Conservation (phyloP, 768 basidiomycete species). For the Pholiota molesta region DNA sequence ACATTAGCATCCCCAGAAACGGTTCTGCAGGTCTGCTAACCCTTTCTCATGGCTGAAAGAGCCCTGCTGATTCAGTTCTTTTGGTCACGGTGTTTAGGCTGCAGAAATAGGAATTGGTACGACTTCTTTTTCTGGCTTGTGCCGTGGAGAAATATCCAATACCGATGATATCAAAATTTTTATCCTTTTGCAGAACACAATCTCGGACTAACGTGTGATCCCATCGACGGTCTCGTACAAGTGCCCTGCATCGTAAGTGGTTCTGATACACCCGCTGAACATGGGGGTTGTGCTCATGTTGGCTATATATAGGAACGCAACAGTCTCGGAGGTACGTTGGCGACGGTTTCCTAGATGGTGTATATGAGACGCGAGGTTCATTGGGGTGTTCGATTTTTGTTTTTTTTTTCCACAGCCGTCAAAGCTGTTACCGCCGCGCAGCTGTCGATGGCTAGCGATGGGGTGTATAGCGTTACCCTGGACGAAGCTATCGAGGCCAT, state of each 20-base stretch:
- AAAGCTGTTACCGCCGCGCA: conserved; percentile 95
- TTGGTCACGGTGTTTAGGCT: conserved; percentile 43
- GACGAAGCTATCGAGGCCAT: conserved; percentile 97
- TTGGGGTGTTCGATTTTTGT: not conserved
- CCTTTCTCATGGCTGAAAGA: not conserved
- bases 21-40: conserved; percentile 62
- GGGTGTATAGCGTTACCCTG: conserved; percentile 82
- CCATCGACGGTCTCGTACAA: conserved; percentile 90
- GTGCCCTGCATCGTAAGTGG: conserved; percentile 89
- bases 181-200: conserved; percentile 64
- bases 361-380: not conserved
- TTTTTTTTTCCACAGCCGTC: conserved; percentile 55
- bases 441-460: conserved; percentile 90
- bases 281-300: not conserved
- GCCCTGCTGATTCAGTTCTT: conserved; percentile 14
- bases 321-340: conserved; percentile 71
- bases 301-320: conserved; percentile 65
- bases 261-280: conserved; percentile 1
- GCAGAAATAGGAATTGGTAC: conserved; percentile 90
- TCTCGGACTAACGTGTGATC: conserved; percentile 90
- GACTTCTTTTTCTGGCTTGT: conserved; percentile 11
- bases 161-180: conserved; percentile 3
- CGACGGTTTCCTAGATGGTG: conserved; percentile 1
- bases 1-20: conserved; percentile 75
- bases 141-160: not conserved